phyloP scores from a whole-genome alignment of 768 basidiomycete species.

The Agaricus sinodeliciosus region DNA sequence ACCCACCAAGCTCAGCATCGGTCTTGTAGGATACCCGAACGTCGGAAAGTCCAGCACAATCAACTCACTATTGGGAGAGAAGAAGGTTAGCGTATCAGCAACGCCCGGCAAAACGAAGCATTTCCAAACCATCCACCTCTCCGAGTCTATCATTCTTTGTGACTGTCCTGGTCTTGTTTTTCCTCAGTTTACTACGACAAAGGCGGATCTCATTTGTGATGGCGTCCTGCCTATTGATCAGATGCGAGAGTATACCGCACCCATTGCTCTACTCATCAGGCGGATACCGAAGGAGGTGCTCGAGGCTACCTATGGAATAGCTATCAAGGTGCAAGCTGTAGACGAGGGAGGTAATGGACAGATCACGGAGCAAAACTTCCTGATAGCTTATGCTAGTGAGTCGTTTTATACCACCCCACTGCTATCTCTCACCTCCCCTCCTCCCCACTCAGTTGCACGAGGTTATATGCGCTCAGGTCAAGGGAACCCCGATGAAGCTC shows the following conservation, averaged over 20 bases:
- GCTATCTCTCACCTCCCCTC: conserved; percentile 4
- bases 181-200: conserved; percentile 96
- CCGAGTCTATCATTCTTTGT: conserved; percentile 78
- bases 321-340: conserved; percentile 50
- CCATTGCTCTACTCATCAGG: conserved; percentile 67
- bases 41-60: conserved; percentile 98
- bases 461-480: conserved; percentile 92
- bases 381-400: conserved; percentile 91
- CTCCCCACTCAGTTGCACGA: conserved; percentile 60
- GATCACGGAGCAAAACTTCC: conserved; percentile 70
- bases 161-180: conserved; percentile 99
- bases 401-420: conserved; percentile 14
- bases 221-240: conserved; percentile 98
- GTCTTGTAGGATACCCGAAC: conserved; percentile 97
- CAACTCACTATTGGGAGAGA: conserved; percentile 91
- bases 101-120: conserved; percentile 99
- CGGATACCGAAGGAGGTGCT: conserved; percentile 77
- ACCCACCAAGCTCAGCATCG: conserved; percentile 67
- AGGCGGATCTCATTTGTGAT: conserved; percentile 93
- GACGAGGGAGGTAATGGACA: conserved; percentile 86
- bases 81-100: conserved; percentile 96
- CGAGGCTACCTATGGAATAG: conserved; percentile 87
- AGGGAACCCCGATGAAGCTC: conserved; percentile 96
- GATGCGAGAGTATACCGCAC: conserved; percentile 88
- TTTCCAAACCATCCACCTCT: conserved; percentile 97